Evolutionary conservation across 2,329 filamentous ascomycete genomes (phyloP), one percentile per base, ranked within the genome.

Genomic region (Uncinocarpus reesii): DNA sequence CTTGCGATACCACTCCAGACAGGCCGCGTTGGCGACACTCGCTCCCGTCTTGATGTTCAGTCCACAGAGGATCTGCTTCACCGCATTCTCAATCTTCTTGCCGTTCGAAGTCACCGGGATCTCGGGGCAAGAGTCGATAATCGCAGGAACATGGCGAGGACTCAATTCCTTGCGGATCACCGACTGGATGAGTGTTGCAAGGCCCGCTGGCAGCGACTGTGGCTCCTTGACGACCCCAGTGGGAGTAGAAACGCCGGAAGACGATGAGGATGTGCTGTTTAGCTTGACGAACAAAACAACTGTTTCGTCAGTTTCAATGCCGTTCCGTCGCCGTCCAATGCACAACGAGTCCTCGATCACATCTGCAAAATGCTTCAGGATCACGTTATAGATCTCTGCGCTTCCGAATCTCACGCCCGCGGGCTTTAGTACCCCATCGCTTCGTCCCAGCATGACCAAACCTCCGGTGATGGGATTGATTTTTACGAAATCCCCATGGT

Each of bases 51-150:
- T 89, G 55, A 95, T 80, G 45, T 86, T 79, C 66, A 89, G 71
- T 0, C 89, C 90, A 23, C 86, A 94, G 1, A 98, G 70, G 37
- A 96, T 95, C 67, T 95, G 89, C 72, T 96, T 96, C 4, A 96
- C 90, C 0, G 87, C 86, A 41, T 93, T 88, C 65, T 98, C 90
- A 51, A 98, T 86, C 80, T 96, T 98, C 73, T 98, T 98, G 46
- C 90, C 90, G 60, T 98, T 98, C 2, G 82, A 81, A 13, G 92
- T 96, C 56, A 89, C 81, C 0, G 90, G 92, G 15, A 98, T 92
- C 31, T 90, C 88, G 0, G 82, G 80, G 53, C 84, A 89, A 62
- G 85, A 81, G 55, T 89, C 86, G 15, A 96, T 74, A 0, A 95
- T 71, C 0, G 80, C 83, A 0, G 90, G 90, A 0, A 96, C 88